phyloP scores from a whole-genome alignment of 768 basidiomycete genomes.

The Auricularia cornea region DNA sequence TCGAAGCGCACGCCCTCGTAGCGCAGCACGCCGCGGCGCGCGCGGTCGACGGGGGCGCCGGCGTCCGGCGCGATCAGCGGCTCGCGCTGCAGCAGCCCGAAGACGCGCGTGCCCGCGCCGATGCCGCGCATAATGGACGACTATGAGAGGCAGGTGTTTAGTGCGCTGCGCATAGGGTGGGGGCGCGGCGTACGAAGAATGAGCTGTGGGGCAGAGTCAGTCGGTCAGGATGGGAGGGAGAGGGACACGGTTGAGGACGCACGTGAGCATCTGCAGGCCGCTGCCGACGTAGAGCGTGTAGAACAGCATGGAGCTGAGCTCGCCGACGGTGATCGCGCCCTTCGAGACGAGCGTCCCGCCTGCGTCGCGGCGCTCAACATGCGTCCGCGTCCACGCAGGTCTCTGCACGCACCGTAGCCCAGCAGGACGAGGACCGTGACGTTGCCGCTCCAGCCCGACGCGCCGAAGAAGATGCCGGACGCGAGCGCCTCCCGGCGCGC shows the following conservation, averaged over 20 bases:
- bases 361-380: constrained; percentile 22
- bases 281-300: constrained; percentile 87
- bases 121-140: constrained; percentile 95
- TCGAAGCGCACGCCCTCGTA: constrained; percentile 83
- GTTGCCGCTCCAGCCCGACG: constrained; percentile 89
- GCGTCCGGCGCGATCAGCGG: constrained; percentile 61
- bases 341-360: constrained; percentile 86
- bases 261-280: constrained; percentile 75
- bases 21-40: constrained; percentile 58
- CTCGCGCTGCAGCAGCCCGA: constrained; percentile 78
- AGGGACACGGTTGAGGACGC: too few relatives aligned
- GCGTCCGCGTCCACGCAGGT: neutral
- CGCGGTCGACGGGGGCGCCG: constrained; percentile 49
- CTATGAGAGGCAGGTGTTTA: too few relatives aligned
- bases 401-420: constrained; percentile 64
- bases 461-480: constrained; percentile 87
- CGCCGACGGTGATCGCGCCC: constrained; percentile 85
- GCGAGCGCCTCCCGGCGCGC: constrained; percentile 85
- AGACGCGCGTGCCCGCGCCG: constrained; percentile 88
- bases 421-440: constrained; percentile 80
- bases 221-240: neutral
- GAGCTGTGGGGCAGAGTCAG: constrained; percentile 22
- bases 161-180: too few relatives aligned
- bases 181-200: constrained; percentile 27
- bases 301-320: constrained; percentile 78